These are phyloP conservation scores for Nannizziopsis barbatae DNA, from an alignment of 2,329 filamentous ascomycete genomes.

Conservation along the genomic window DNA sequence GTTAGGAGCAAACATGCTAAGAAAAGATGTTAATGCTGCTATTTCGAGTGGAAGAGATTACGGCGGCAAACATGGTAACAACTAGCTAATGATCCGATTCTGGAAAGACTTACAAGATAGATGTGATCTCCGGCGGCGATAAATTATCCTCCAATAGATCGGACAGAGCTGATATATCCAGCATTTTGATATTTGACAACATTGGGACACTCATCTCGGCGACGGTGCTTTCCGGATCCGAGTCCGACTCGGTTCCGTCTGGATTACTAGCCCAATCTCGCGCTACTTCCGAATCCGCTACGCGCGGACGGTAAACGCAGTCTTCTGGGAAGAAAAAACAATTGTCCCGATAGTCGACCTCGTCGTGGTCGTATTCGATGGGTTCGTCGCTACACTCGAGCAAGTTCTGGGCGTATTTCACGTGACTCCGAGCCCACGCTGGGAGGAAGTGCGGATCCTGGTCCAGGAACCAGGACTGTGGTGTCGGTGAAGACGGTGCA, in stretches of 20 bases:
- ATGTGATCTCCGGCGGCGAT: constrained; percentile 35
- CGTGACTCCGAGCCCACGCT: constrained; percentile 30
- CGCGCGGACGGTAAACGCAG: constrained; percentile 31
- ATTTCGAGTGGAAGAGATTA: no score
- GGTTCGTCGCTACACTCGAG: constrained; percentile 32
- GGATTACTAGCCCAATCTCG: constrained; percentile 10
- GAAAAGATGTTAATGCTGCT: neutral
- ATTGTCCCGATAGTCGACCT: constrained; percentile 34
- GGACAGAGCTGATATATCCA: constrained; percentile 33
- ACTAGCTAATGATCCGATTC: neutral
- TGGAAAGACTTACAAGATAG: constrained; percentile 28
- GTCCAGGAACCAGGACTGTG: constrained; percentile 6
- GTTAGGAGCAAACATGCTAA: constrained; percentile 35
- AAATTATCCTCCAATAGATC: constrained; percentile 35
- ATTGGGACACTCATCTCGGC: constrained; percentile 32
- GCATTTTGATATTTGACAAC: constrained; percentile 35
- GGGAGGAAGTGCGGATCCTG: constrained; percentile 22
- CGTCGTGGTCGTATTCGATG: constrained; percentile 35
- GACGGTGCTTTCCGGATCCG: constrained; percentile 21
- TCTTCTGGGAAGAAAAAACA: constrained; percentile 37
- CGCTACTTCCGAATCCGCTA: neutral
- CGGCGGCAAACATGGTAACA: no score
- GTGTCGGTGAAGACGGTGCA: neutral
- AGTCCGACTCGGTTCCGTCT: constrained; percentile 18
- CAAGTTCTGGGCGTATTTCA: constrained; percentile 32